A percentile compares a stretch with the other conserved stretches of the same genome.
phyloP scores from a whole-genome alignment of 768 basidiomycete species.

The Termitomyces sp. region DNA sequence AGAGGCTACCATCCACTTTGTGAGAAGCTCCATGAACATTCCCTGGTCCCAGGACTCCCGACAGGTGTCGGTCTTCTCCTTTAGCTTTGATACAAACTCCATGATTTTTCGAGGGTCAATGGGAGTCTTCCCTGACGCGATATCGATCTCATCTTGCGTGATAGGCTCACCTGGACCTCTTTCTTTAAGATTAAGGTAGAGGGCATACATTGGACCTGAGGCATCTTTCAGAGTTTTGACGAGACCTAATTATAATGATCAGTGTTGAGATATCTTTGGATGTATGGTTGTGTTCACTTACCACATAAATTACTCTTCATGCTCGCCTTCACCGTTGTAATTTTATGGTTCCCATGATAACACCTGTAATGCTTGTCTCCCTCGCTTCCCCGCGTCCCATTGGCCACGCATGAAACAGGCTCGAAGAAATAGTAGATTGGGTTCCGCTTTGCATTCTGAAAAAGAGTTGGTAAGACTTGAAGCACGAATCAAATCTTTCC shows the following conservation, averaged over 20 bases:
- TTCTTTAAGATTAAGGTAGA: not conserved
- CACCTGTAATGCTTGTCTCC: constrained; percentile 8
- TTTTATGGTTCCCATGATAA: constrained; percentile 4
- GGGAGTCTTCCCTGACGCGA: not conserved
- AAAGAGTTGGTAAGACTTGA: not conserved
- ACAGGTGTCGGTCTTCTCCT: too few relatives aligned
- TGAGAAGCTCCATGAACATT: constrained; percentile 4
- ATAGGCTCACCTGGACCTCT: not conserved
- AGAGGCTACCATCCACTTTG: constrained; percentile 4
- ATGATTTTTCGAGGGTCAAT: not conserved
- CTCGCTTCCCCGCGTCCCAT: not conserved
- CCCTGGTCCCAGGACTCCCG: constrained; percentile 8
- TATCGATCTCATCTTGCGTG: constrained; percentile 1
- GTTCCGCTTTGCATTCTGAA: not conserved
- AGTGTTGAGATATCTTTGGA: not conserved
- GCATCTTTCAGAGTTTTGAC: not conserved
- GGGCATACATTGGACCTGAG: not conserved
- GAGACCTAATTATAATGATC: not conserved
- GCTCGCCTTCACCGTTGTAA: not conserved
- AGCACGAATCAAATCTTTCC: not conserved
- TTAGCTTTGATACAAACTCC: not conserved
- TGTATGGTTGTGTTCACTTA: not conserved
- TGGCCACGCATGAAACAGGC: not conserved
- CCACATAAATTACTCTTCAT: constrained; percentile 8
- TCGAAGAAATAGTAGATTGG: constrained; percentile 3